Percentiles rank a stretch among this genome's conserved stretches.
Evolutionary conservation across 352 stramenopile genomes (phyloP).

Genomic region (Globisporangium lucens): DNA sequence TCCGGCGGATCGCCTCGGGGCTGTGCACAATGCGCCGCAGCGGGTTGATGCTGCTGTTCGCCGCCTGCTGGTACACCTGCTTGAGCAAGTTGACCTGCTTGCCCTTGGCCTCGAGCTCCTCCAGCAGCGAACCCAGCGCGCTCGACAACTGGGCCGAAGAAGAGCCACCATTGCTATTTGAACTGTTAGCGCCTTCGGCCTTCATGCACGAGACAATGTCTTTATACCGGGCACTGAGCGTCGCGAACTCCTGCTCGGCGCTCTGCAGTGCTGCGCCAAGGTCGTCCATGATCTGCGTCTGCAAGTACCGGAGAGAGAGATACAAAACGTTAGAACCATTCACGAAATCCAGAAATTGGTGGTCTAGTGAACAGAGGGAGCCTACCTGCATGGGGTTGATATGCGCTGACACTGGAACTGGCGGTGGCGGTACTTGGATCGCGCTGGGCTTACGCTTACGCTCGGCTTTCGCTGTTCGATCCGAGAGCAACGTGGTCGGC

Average conservation of each 20-base stretch:
- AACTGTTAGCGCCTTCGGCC: constrained; percentile 14
- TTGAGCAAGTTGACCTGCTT: constrained; percentile 69
- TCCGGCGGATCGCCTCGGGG: constrained; percentile 52
- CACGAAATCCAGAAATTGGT: not conserved
- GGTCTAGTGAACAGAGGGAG: not conserved
- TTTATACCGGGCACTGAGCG: constrained; percentile 41
- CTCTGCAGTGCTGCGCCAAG: constrained; percentile 31
- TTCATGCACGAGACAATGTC: constrained; percentile 42
- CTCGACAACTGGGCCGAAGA: constrained; percentile 35
- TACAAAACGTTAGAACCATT: not conserved
- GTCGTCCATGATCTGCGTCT: constrained; percentile 66
- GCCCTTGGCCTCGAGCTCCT: constrained; percentile 64
- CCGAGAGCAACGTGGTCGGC: constrained; percentile 15
- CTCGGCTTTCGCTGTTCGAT: constrained; percentile 1
- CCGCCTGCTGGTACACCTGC: constrained; percentile 53
- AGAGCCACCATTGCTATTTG: not conserved
- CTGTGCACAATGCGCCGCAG: constrained; percentile 46
- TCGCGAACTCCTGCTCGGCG: constrained; percentile 45
- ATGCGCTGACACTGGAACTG: constrained; percentile 28
- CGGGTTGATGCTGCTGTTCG: constrained; percentile 58
- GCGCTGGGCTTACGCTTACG: constrained; percentile 26
- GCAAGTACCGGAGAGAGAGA: not conserved
- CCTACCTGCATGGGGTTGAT: constrained; percentile 54
- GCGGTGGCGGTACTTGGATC: constrained; percentile 36
- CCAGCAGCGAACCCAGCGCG: constrained; percentile 40